Conservation (phyloP, 257 asterid genomes). For the Forsythia suspensa region DNA sequence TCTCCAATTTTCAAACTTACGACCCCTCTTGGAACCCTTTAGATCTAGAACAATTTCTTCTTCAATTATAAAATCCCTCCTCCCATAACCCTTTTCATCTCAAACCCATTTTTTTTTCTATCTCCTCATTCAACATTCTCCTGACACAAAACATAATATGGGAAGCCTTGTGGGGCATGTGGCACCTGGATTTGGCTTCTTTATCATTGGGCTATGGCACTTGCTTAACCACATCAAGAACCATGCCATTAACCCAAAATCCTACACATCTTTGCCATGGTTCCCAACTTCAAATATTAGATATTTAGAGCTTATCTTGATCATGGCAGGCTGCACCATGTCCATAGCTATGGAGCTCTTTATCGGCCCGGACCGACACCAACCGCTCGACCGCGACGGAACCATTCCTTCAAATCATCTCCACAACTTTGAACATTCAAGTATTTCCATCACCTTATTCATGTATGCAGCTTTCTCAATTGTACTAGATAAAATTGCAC, state of each 20-base stretch:
- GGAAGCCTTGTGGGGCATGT: constrained; percentile 46
- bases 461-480: constrained; percentile 36
- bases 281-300: constrained; percentile 37
- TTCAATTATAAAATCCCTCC: not conserved
- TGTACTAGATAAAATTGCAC: constrained; percentile 32
- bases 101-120: not conserved
- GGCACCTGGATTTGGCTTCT: constrained; percentile 49
- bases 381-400: constrained; percentile 40
- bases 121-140: not conserved
- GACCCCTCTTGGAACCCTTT: constrained; percentile 18
- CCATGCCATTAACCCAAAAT: constrained; percentile 30
- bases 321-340: constrained; percentile 30
- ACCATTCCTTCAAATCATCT: constrained; percentile 46
- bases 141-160: constrained; percentile 17
- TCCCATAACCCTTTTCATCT: not conserved
- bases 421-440: constrained; percentile 47
- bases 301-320: constrained; percentile 39
- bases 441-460: constrained; percentile 37
- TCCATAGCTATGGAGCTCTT: constrained; percentile 47
- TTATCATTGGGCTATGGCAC: constrained; percentile 44
- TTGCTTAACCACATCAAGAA: constrained; percentile 34
- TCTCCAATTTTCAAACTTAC: constrained; percentile 12
- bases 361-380: constrained; percentile 39
- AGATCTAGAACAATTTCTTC: constrained; percentile 4
- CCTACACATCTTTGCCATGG: constrained; percentile 45